Percentiles rank a stretch among this genome's conserved stretches.
These are phyloP conservation scores for Clitopilus passeckerianus DNA, from an alignment of 768 basidiomycete genomes.

Conservation along the genomic window DNA sequence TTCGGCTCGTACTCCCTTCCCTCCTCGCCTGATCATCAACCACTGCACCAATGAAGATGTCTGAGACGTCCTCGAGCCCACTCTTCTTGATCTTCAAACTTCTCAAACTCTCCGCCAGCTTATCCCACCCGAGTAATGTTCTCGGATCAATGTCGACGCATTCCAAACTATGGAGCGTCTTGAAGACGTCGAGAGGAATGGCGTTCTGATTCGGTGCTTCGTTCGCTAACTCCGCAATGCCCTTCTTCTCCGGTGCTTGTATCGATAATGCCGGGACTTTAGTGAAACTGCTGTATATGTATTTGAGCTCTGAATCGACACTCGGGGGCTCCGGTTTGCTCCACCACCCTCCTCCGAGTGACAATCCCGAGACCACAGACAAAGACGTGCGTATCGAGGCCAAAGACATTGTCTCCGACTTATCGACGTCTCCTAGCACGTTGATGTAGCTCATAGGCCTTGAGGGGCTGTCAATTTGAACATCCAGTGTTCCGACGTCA, in stretches of 20 bases:
- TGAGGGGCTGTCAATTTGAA: slow-evolving; percentile 65
- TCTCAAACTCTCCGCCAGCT: slow-evolving; percentile 60
- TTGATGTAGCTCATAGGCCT: slow-evolving; percentile 75
- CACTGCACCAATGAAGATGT: slow-evolving; percentile 75
- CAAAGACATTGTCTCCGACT: slow-evolving; percentile 70
- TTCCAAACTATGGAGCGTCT: slow-evolving; percentile 73
- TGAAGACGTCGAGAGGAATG: slow-evolving; percentile 80
- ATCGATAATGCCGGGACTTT: slow-evolving; percentile 78
- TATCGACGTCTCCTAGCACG: slow-evolving; percentile 49
- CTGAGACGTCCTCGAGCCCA: slow-evolving; percentile 76
- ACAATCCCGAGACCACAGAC: slow-evolving; percentile 71
- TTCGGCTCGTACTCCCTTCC: slow-evolving; percentile 45
- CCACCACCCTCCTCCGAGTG: slow-evolving; percentile 76
- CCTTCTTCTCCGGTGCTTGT: slow-evolving; percentile 55
- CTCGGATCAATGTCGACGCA: slow-evolving; percentile 82
- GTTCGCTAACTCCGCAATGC: slow-evolving; percentile 63
- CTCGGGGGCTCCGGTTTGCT: slow-evolving; percentile 47
- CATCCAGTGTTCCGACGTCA: slow-evolving; percentile 75
- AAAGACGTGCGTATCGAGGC: slow-evolving; percentile 73
- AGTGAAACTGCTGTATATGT: slow-evolving; percentile 86
- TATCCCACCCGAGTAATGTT: slow-evolving; percentile 79
- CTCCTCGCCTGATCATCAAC: slow-evolving; percentile 69
- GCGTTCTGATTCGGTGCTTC: slow-evolving; percentile 72
- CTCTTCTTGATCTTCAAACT: slow-evolving; percentile 75
- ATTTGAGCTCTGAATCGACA: slow-evolving; percentile 75